A percentile compares a stretch with the other conserved stretches of the same genome.
Conservation (phyloP, 192 early-diverging fungal genomes). For the Spizellomyces sp. region DNA sequence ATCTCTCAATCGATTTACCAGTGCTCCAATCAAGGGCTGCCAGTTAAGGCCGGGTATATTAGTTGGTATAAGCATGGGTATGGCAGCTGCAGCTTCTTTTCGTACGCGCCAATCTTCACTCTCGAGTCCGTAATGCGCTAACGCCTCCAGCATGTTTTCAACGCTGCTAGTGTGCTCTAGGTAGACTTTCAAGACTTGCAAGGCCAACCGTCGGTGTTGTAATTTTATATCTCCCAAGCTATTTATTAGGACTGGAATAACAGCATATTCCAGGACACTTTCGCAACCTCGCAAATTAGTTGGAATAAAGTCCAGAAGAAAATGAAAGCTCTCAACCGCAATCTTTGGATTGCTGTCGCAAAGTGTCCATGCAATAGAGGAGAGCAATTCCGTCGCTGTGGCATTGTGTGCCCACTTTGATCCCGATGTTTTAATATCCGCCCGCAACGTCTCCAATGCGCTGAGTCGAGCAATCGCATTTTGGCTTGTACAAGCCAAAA, state of each 20-base stretch:
- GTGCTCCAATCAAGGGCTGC: slow-evolving; percentile 12
- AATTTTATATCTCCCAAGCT: slow-evolving; percentile 20
- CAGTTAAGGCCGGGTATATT: slow-evolving; percentile 6
- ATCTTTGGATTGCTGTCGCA: slow-evolving; percentile 19
- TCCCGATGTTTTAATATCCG: slow-evolving; percentile 11
- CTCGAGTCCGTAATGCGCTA: slow-evolving; percentile 27
- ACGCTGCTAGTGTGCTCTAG: slow-evolving; percentile 20
- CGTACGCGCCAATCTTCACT: slow-evolving; percentile 34
- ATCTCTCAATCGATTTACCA: slow-evolving; percentile 23
- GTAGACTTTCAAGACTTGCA: slow-evolving; percentile 11
- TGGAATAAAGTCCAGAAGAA: slow-evolving; percentile 16
- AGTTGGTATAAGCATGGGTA: slow-evolving; percentile 6
- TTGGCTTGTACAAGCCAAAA: slow-evolving; percentile 10
- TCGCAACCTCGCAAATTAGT: slow-evolving; percentile 6
- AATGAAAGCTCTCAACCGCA: slow-evolving; percentile 14
- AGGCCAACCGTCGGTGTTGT: slow-evolving; percentile 14
- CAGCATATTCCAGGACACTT: slow-evolving; percentile 12
- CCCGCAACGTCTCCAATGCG: slow-evolving; percentile 9
- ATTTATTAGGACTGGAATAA: slow-evolving; percentile 14
- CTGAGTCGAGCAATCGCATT: slow-evolving; percentile 18
- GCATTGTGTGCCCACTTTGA: slow-evolving; percentile 10
- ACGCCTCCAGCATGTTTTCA: slow-evolving; percentile 8
- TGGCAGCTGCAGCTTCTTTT: slow-evolving; percentile 26
- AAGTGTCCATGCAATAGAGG: slow-evolving; percentile 6
- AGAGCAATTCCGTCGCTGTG: not conserved